Evolutionary conservation across 176 grass and related monocot species (phyloP), one percentile per base, ranked within the genome.

Genomic region (Rhynchospora breviuscula): DNA sequence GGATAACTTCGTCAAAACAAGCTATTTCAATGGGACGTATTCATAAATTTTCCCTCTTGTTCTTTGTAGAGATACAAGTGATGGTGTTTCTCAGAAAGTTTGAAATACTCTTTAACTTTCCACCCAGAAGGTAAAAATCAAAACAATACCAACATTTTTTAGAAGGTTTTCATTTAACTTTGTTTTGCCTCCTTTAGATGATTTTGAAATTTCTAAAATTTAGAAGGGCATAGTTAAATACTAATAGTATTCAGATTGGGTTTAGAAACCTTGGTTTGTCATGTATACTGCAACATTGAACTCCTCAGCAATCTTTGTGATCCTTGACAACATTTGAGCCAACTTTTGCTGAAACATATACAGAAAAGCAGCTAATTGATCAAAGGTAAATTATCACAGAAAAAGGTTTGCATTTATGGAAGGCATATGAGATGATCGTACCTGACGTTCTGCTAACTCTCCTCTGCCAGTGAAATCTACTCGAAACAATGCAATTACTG

Each of bases 201-300:
- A 23, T 33, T 49, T 53, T 52, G 23, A 60, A 80, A 17, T 51
- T 67, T 53, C 11, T 80, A 0, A 67, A 82, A 1, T 48, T 82
- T 3, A 15, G 17, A 82, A 67, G 62, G 60, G 45, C 53, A n/a
- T 10, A 52, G 77, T 78, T 29, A 25, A 67, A 86, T 7, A 18
- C 12, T 49, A 33, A 57, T 21, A 76, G 54, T 45, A 44, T 8
- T 68, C 60, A 51, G 66, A 63, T 7, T 2, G 11, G 79, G 77
- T 71, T 23, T 71, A 91, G 0, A 0, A 51, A 77, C 92, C 91
- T 89, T 95, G 95, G 88, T 98, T 98, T 67, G 95, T 98, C 87
- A 94, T 93, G 84, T 94, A 98, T 80, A 93, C 92, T 67, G 95
- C 92, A 81, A 98, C 92, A 87, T 98, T 98, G 84, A 94, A 94